Evolutionary conservation across 2,329 filamentous ascomycete species (phyloP).

Genomic region (Alternaria angustiovoidea): DNA sequence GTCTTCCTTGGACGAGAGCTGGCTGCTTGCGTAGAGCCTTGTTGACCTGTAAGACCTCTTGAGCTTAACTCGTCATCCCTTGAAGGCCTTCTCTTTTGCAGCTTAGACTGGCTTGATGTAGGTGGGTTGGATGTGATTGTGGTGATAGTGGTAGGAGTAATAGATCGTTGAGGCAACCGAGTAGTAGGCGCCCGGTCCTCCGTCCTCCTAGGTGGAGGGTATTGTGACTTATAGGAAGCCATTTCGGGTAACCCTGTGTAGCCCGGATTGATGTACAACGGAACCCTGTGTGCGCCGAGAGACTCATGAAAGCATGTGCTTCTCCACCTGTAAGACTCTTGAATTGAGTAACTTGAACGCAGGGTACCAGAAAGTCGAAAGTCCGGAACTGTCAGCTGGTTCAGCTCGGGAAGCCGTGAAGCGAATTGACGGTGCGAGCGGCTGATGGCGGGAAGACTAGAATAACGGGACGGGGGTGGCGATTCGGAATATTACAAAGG

Average conservation of each 20-base stretch:
- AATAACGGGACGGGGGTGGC: constrained; percentile 45
- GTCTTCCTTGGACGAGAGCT: constrained; percentile 35
- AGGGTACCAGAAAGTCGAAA: constrained; percentile 29
- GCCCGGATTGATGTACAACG: constrained; percentile 47
- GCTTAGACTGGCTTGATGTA: constrained; percentile 39
- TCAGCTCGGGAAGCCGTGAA: constrained; percentile 44
- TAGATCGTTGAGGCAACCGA: constrained; percentile 48
- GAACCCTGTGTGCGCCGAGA: constrained; percentile 44
- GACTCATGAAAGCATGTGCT: constrained; percentile 54
- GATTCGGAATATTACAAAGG: constrained; percentile 38
- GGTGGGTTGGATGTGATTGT: constrained; percentile 39
- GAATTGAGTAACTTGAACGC: constrained; percentile 26
- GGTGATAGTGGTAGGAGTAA: constrained; percentile 43
- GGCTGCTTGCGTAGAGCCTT: constrained; percentile 26
- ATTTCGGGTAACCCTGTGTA: constrained; percentile 49
- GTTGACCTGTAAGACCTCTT: constrained; percentile 29
- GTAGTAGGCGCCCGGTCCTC: constrained; percentile 45
- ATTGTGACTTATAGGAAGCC: constrained; percentile 54
- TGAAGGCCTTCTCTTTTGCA: constrained; percentile 47
- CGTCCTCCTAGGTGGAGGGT: constrained; percentile 43
- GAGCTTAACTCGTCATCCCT: constrained; percentile 42
- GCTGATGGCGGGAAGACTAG: constrained; percentile 37
- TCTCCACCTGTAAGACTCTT: constrained; percentile 34
- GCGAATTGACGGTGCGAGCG: constrained; percentile 30
- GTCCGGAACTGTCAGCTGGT: constrained; percentile 40